Evolutionary conservation across 1,139 yeast species (phyloP), one percentile per base, ranked within the genome.

Genomic region (Saccharomyces pastorianus): DNA sequence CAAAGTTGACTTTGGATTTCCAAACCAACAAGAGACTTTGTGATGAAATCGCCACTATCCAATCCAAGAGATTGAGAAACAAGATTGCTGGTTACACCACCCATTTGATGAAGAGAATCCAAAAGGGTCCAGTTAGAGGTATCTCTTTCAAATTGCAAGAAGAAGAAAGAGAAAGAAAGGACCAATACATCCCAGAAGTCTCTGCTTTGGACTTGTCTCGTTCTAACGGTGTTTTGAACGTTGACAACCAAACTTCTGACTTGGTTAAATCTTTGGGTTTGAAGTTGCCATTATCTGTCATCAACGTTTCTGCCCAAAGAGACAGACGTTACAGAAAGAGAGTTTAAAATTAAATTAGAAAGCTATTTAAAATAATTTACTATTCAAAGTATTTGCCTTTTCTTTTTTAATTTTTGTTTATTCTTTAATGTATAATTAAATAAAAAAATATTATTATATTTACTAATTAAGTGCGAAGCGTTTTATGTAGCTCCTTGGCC

Each of bases 101-200:
- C 75, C 99, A 93, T 81, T 86, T 93, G 81, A 95, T 93, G 99
- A 91, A 89, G 86, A 91, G 99, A 84, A 93, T 93, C 76, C 99
- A 95, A 82, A 93, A 93, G 85, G 99, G 99, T 76, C 99, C 99
- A 83, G 99, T 93, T 72, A 91, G 98, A 86, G 99, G 99, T 84
- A 95, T 93, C 72, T 93, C 99, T 73, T 93, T 93, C 96, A 95
- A 95, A 82, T 89, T 93, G 76, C 99, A 93, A 85, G 99, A 93
- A 83, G 99, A 93, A 83, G 99, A 95, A 85, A 93, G 99, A 86
- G 99, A 95, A 83, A 88, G 99, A 84, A 93, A 95, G 83, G 99
- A 95, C 81, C 99, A 95, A 84, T 95, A 91, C 81, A 99, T 95
- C 74, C 99, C 99, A 81, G 98, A 91, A 78, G 96, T 91, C 75